phyloP scores from a whole-genome alignment of 2,329 filamentous ascomycete genomes.

The Colletotrichum spinosum region DNA sequence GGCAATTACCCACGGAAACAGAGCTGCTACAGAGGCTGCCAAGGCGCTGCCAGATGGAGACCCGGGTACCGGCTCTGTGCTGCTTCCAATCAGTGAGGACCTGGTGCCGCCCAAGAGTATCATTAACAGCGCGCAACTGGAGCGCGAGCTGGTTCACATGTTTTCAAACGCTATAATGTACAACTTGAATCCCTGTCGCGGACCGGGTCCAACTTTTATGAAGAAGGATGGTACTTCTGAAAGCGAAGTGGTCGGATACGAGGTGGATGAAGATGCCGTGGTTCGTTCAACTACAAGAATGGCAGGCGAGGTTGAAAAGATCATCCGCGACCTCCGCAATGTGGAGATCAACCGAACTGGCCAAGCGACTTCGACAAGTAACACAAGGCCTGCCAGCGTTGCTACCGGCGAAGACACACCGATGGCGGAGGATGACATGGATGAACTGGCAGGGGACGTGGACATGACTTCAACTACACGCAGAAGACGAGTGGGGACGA shows the following conservation, averaged over 20 bases:
- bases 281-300: conserved; percentile 90
- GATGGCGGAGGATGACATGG: conserved; percentile 58
- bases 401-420: conserved; percentile 55
- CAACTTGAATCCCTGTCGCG: conserved; percentile 83
- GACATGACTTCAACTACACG: conserved; percentile 48
- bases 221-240: conserved; percentile 47
- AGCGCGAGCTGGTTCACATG: conserved; percentile 95
- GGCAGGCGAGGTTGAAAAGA: conserved; percentile 87
- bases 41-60: conserved; percentile 71
- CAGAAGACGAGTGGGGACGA: conserved; percentile 49
- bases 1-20: conserved; percentile 79
- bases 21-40: conserved; percentile 71
- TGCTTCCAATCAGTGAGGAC: conserved; percentile 78
- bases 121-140: conserved; percentile 91
- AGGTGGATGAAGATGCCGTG: conserved; percentile 84
- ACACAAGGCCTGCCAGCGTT: conserved; percentile 50
- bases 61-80: conserved; percentile 66
- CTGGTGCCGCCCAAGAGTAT: conserved; percentile 88
- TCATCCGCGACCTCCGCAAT: conserved; percentile 79
- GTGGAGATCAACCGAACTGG: conserved; percentile 70
- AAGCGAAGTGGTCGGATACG: conserved; percentile 67
- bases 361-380: conserved; percentile 46
- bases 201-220: conserved; percentile 73
- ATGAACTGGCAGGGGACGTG: conserved; percentile 58
- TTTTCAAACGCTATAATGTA: conserved; percentile 99